Evolutionary conservation across 2,329 filamentous ascomycete genomes (phyloP), one percentile per base, ranked within the genome.

Genomic region (Fusarium brachygibbosum): DNA sequence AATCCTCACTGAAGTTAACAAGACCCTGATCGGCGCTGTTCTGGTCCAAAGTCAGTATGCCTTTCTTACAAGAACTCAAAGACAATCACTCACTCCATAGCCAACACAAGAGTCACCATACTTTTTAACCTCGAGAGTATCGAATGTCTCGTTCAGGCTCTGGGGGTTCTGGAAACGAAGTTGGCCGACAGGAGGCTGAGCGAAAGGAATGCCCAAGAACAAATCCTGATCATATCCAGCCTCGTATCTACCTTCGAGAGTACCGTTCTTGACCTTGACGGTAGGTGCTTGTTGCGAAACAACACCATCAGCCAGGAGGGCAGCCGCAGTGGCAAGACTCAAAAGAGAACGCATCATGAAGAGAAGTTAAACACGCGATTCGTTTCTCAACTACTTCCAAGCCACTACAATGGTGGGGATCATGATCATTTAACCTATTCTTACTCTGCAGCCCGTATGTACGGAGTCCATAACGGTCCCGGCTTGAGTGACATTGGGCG

Each of bases 31-130:
- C 60, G 35, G 58, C 25, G 29, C 23, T 60, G 12, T 73, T 73
- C 71, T 73, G 29, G 1, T 1, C 6, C 3, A 1, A 13, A 9
- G 38, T 70, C 5, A 65, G 38, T 10, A 3, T 11, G 1, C 12
- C 4, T 5, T 1, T 11, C 11, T 19, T 21, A 14, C 2, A 7
- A 0, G 13, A 1, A 0, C 5, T 1, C 4, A 1, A 4, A 6
- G 2, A 3, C 0, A 2, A 2, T 9, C 5, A 55, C 70, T 29
- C 29, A 73, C 71, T 31, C 71, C 71, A 46, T 73, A 73, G 11
- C 71, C 71, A 3, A 73, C 71, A n/a, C 71, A 73, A 42, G 70
- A 73, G 11, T 70, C 70, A 4, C 70, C 71, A 56, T 73, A 73
- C 29, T 73, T 58, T 5, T 66, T 73, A 0, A 68, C 71, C n/a